Percentiles rank a stretch among this genome's conserved stretches.
phyloP scores from a whole-genome alignment of 2,329 filamentous ascomycete genomes.

The Apiospora rasikravindrae region DNA sequence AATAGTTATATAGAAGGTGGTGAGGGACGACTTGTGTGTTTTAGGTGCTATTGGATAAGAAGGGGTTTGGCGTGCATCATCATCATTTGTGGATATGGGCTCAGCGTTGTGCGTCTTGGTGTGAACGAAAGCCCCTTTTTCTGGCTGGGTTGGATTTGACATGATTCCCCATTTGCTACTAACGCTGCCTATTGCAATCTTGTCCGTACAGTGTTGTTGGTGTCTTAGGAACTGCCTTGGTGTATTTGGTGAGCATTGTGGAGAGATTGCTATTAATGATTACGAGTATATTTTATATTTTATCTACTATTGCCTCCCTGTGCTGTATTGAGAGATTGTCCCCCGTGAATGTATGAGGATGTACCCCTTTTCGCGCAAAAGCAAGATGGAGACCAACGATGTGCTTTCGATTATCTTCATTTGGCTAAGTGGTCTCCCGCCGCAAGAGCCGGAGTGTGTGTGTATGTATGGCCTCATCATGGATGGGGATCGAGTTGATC shows the following conservation, averaged over 20 bases:
- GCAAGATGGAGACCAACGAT: too few species aligned
- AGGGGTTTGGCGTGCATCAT: neutral
- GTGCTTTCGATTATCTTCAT: too few species aligned
- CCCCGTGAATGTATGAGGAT: too few species aligned
- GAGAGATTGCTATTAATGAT: neutral
- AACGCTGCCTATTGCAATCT: neutral
- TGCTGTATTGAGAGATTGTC: too few species aligned
- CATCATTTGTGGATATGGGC: neutral
- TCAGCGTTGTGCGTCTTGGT: slow-evolving; percentile 5
- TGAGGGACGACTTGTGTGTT: neutral
- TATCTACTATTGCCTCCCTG: neutral
- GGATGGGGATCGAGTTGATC: too few species aligned
- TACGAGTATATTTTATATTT: neutral
- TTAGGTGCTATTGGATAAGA: neutral
- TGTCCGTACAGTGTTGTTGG: neutral
- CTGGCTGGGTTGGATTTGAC: neutral
- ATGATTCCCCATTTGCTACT: slow-evolving; percentile 11
- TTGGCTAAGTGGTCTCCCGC: too few species aligned
- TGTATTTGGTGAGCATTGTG: neutral
- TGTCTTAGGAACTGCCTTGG: neutral
- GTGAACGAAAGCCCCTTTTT: neutral
- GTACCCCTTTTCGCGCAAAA: too few species aligned
- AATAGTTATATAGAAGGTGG: neutral
- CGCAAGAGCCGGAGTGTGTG: too few species aligned
- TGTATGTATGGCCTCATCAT: too few species aligned